Base-by-base conservation (phyloP, 2,329 filamentous ascomycete species). In the Exophiala lecanii-corni region DNA sequence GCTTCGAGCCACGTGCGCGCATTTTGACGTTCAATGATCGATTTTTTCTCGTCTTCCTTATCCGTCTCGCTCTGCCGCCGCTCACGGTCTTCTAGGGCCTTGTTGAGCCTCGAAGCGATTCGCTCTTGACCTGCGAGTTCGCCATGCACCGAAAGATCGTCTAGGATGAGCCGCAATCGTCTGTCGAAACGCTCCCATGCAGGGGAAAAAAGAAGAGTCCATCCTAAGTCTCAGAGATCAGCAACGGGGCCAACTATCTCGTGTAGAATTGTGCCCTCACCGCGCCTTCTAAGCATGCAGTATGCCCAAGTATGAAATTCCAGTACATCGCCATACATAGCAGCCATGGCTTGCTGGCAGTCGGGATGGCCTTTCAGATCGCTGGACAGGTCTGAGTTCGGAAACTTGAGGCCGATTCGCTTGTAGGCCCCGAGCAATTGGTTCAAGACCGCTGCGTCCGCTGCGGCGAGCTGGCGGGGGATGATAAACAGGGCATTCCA, bases 241-340 rank as follows among this genome's bases (percentile, higher is more conserved):
- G 25, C 25, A 9, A 28, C 25, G 25, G 25, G 25, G 9, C 25
- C 9, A 9, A 9, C n/a, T 9, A 9, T n/a, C 25, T 28, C 25
- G n/a, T 28, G 25, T 28, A 28, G 25, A 28, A 28, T n/a, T 9
- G n/a, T n/a, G n/a, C n/a, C 9, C 25, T 28, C 25, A 28, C 25
- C 25, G n/a, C 25, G 25, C 25, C 25, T 28, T 28, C 25, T 28
- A 28, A 28, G 9, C 9, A 28, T 9, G n/a, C 25, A n/a, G 25
- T n/a, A 28, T 28, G 25, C 25, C n/a, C 25, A 28, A 28, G 25
- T 28, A n/a, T 28, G 25, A n/a, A 28, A 28, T n/a, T 28, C 25
- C 25, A 28, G n/a, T 28, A 28, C n/a, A 28, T 28, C 25, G 25
- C 25, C n/a, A 28, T 28, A 28, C 9, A 28, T 28, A 28, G n/a